Conservation (phyloP, 225 moss, liverwort and hornwort species). For the Ulota crispa region DNA sequence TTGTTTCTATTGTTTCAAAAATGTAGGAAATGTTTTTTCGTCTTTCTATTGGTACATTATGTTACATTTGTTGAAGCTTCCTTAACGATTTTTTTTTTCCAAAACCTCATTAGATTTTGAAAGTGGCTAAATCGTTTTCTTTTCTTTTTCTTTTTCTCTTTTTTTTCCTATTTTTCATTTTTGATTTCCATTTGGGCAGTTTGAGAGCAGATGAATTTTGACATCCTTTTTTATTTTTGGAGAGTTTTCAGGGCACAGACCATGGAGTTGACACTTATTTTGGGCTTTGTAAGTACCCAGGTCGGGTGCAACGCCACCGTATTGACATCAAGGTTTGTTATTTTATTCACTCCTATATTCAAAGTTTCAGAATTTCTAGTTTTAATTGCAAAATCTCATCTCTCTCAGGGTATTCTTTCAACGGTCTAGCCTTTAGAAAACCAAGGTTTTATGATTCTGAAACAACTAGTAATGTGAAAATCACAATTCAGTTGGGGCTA, state of each 20-base stretch:
- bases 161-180: too few relatives aligned
- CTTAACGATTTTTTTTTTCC: background rate
- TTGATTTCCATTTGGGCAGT: background rate
- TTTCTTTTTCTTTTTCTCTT: too few relatives aligned
- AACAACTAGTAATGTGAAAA: background rate
- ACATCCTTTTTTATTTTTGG: background rate
- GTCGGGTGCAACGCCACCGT: constrained; percentile 86
- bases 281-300: constrained; percentile 95
- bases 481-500: background rate
- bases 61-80: background rate
- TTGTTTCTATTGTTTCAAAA: background rate
- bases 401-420: background rate
- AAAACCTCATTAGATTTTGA: background rate
- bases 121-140: background rate
- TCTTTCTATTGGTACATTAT: background rate
- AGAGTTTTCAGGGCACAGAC: constrained; percentile 49
- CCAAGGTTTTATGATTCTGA: background rate
- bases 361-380: background rate
- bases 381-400: background rate
- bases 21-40: background rate
- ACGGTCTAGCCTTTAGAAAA: background rate
- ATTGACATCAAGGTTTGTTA: constrained; percentile 78
- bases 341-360: background rate
- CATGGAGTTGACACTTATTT: constrained; percentile 84
- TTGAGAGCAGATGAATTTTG: background rate